Evolutionary conservation across 768 basidiomycete species (phyloP).

Genomic region (Lepiota subincarnata): DNA sequence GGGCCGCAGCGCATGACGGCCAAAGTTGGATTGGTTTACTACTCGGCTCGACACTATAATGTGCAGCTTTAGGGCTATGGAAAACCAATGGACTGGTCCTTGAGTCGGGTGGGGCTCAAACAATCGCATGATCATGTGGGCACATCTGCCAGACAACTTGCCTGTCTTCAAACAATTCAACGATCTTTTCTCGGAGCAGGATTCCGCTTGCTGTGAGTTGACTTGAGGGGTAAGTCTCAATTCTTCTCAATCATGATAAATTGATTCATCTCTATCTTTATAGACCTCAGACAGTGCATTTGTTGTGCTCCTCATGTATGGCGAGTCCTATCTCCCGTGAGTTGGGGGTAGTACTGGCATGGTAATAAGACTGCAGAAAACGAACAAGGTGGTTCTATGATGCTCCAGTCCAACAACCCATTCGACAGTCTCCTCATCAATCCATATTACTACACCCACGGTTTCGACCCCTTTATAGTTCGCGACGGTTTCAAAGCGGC

Average conservation of each 20-base stretch:
- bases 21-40: too few species aligned
- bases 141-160: constrained; percentile 23
- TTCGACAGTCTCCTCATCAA: constrained; percentile 43
- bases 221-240: constrained; percentile 22
- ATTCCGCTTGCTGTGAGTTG: constrained; percentile 29
- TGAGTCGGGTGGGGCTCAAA: constrained; percentile 10
- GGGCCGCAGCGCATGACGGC: too few species aligned
- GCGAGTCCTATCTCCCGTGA: constrained; percentile 26
- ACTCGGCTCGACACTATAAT: too few species aligned
- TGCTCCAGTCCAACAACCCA: constrained; percentile 33
- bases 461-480: constrained; percentile 22
- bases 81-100: constrained; percentile 16
- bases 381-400: constrained; percentile 23
- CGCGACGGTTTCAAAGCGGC: constrained; percentile 11
- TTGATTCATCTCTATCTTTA: constrained; percentile 8
- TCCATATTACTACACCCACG: constrained; percentile 7
- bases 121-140: constrained; percentile 21
- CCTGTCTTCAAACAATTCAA: constrained; percentile 21
- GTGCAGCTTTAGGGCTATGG: constrained; percentile 24
- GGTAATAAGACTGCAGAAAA: too few species aligned
- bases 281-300: constrained; percentile 18
- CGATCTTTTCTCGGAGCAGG: constrained; percentile 32
- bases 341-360: constrained; percentile 12
- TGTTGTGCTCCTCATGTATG: constrained; percentile 16
- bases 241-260: too few species aligned